Base-by-base conservation (phyloP, 2,329 filamentous ascomycete species). In the Hypoxylon sp. region DNA sequence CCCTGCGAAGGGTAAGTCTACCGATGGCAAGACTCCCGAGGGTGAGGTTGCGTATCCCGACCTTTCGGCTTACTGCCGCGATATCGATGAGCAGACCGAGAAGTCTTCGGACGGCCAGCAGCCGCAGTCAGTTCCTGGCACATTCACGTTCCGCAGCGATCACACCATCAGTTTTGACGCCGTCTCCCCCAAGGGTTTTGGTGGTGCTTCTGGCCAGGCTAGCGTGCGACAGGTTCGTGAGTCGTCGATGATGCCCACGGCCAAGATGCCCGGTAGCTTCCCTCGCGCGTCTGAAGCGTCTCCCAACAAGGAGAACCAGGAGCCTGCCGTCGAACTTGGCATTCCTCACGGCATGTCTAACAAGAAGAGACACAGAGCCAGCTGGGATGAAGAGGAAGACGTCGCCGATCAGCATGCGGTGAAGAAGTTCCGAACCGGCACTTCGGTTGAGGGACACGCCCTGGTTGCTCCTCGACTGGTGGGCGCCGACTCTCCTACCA, bases 121-220 rank as follows among this genome's bases (percentile, higher is more conserved):
- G 8, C 70, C 74, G 8, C 69, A 78, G 0, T 78, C 82, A 2
- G 75, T 79, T 4, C 81, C 86, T 2, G 81, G 85, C 15, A 83
- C 81, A 0, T 89, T 88, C 65, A 86, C 83, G 0, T 89, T 89
- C 76, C 84, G 86, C 41, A 86, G 81, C 65, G 86, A 88, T 60
- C 84, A 86, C 64, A 88, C 85, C 1, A 88, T 88, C 66, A 75
- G 78, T 55, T 87, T 88, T 64, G 79, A 77, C 31, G 72, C 74
- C 26, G 72, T 74, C 41, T 79, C 82, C 2, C 72, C 78, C 0
- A 73, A 75, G 29, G 81, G 81, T 3, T 88, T 88, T 62, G 85
- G 86, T 33, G 75, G 78, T 7, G 81, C 80, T 21, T 76, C 80
- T 1, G 85, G 83, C n/a, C 85, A 88, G 67, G 75, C 83, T 3